These are phyloP conservation scores for Licmophora abbreviata DNA, from an alignment of 108 stramenopile species.

Conservation along the genomic window DNA sequence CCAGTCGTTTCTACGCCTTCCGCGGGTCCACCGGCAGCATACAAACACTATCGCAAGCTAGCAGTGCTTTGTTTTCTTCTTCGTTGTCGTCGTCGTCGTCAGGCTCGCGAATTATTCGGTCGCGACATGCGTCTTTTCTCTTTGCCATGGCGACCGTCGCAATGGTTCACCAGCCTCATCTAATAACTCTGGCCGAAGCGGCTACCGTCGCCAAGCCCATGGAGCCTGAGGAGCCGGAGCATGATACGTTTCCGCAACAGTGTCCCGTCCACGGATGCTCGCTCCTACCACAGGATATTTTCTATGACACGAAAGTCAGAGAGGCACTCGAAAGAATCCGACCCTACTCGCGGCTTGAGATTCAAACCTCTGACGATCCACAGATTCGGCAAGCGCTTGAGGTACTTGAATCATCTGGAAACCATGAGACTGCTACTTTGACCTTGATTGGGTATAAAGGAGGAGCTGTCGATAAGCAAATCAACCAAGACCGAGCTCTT, in stretches of 20 bases:
- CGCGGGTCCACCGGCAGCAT: too few relatives aligned
- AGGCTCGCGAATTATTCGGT: too few relatives aligned
- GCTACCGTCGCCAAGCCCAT: background rate
- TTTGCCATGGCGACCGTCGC: slow-evolving; percentile 1
- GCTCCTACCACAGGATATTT: slow-evolving; percentile 52
- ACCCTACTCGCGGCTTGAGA: slow-evolving; percentile 8
- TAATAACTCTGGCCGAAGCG: background rate
- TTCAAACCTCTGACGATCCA: slow-evolving; percentile 5
- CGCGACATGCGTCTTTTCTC: slow-evolving; percentile 1
- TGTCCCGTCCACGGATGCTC: slow-evolving; percentile 67
- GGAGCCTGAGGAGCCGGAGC: background rate
- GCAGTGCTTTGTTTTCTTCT: too few relatives aligned
- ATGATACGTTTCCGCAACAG: too few relatives aligned
- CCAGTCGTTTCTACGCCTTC: too few relatives aligned
- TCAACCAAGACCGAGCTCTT: slow-evolving; percentile 59
- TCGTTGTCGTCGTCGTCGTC: too few relatives aligned
- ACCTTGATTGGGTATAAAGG: slow-evolving; percentile 62
- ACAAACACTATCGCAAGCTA: too few relatives aligned
- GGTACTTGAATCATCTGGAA: slow-evolving; percentile 16
- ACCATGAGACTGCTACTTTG: slow-evolving; percentile 27
- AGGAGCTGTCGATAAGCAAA: slow-evolving; percentile 26
- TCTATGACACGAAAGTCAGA: slow-evolving; percentile 31
- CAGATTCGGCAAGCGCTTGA: slow-evolving; percentile 4
- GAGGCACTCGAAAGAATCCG: slow-evolving; percentile 32
- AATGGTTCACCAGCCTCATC: too few relatives aligned